A percentile compares a stretch with the other conserved stretches of the same genome.
phyloP scores from a whole-genome alignment of 306 rosid genomes.

The Rosa multiflora region DNA sequence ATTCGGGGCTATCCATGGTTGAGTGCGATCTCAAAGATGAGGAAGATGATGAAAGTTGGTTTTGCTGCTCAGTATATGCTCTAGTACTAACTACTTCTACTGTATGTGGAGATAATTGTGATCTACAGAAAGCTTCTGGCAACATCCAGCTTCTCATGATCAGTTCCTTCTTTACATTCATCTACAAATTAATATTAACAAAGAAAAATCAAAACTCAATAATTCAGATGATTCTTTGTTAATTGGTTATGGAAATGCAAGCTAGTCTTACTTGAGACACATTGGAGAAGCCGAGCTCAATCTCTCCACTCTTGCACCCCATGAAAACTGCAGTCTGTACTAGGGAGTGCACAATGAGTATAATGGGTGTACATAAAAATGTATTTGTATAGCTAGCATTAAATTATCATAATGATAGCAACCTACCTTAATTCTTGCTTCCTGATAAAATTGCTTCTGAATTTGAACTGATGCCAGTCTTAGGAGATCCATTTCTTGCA shows the following conservation, averaged over 20 bases:
- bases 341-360: not conserved
- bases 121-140: slow-evolving; percentile 45
- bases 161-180: slow-evolving; percentile 44
- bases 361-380: not conserved
- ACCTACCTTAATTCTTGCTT: slow-evolving; percentile 82
- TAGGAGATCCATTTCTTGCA: slow-evolving; percentile 58
- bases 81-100: not conserved
- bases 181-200: slow-evolving; percentile 29
- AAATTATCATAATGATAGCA: not conserved
- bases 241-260: not conserved
- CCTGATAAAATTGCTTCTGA: slow-evolving; percentile 68
- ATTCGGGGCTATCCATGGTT: slow-evolving; percentile 70
- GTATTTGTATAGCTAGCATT: not conserved
- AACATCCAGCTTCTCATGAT: slow-evolving; percentile 47
- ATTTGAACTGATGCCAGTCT: slow-evolving; percentile 42
- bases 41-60: slow-evolving; percentile 72
- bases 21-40: slow-evolving; percentile 81
- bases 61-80: slow-evolving; percentile 29
- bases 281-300: slow-evolving; percentile 75
- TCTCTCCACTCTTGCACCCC: slow-evolving; percentile 84
- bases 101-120: slow-evolving; percentile 12
- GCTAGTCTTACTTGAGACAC: slow-evolving; percentile 59
- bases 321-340: slow-evolving; percentile 76
- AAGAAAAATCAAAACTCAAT: not conserved
- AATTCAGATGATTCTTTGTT: not conserved